These are phyloP conservation scores for Cupressus sempervirens DNA, from an alignment of 75 land plant species.

Conservation along the genomic window DNA sequence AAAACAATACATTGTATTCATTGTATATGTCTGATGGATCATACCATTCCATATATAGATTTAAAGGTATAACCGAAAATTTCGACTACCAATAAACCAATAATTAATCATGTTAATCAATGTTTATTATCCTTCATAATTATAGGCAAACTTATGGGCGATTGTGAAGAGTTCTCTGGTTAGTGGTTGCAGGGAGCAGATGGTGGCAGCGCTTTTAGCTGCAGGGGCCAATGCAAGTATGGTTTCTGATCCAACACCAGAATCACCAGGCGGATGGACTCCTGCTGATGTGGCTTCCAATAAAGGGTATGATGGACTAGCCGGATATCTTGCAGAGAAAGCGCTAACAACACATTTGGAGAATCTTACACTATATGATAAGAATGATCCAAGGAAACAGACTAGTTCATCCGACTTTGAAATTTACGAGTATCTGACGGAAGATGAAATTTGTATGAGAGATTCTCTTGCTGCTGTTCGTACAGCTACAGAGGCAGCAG, in stretches of 20 bases:
- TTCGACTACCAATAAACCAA: too few species aligned
- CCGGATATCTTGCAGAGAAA: constrained; percentile 76
- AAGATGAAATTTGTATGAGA: constrained; percentile 57
- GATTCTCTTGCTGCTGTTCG: constrained; percentile 71
- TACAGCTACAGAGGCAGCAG: constrained; percentile 73
- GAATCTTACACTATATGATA: constrained; percentile 17
- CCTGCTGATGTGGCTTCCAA: constrained; percentile 67
- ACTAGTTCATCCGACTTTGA: constrained; percentile 12
- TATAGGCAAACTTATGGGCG: not conserved
- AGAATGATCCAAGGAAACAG: constrained; percentile 23
- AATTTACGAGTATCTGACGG: constrained; percentile 25
- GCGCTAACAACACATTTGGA: constrained; percentile 52
- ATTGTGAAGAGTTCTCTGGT: not conserved
- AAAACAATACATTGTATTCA: too few species aligned
- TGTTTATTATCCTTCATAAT: too few species aligned
- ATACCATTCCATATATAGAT: too few species aligned
- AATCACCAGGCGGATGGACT: constrained; percentile 56
- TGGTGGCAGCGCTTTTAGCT: constrained; percentile 63
- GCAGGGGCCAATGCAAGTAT: constrained; percentile 72
- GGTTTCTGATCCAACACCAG: constrained; percentile 69
- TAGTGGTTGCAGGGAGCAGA: constrained; percentile 53
- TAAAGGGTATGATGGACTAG: constrained; percentile 66
- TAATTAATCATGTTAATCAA: too few species aligned
- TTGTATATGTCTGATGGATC: too few species aligned
- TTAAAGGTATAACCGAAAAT: too few species aligned